Base-by-base conservation (phyloP, 73 alveolate species). In the Stentor roeselii region DNA sequence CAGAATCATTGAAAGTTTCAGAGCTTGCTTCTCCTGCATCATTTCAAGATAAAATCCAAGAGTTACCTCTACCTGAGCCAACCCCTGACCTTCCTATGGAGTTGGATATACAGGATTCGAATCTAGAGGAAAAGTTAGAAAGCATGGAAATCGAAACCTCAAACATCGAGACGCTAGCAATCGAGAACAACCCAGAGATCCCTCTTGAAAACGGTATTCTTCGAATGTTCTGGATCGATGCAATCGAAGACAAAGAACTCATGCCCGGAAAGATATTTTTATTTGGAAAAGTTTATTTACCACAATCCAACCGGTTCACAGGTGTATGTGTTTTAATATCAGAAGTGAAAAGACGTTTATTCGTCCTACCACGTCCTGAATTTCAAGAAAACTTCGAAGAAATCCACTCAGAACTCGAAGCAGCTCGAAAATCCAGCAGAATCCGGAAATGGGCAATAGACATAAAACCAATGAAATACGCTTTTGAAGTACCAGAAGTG, bases 401-500 rank as follows among this genome's bases (percentile, higher is more conserved):
- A 42, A 91, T 93, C 3, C 87, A 82, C 84, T 60, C 77, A 21
- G 99, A 95, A 83, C 78, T 93, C 74, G 96, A 90, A 42, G 91
- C 84, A 15, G 36, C 91, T 41, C 84, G 95, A 59, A 89, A 85
- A 82, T 89, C 76, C 75, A 86, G 91, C 59, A 32, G 80, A 32
- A 67, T 67, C 41, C 15, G 0, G 21, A 67, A 95, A 75, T 95
- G 92, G 92, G 83, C 83, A 78, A 84, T 92, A 78, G 90, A 93
- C 78, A 86, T 85, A 42, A 93, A 87, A 4, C 90, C 86, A 30
- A 92, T 90, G 74, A 90, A 91, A 76, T 97, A 95, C 89, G 96
- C 98, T 60, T 97, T 97, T 88, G 99, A 97, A 88, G 87, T 96
- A 84, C 98, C 98, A 3, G 88, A 91, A 40, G 84, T 83, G 3